These are phyloP conservation scores for Wickerhamiella domercqiae DNA, from an alignment of 805 yeast genomes.

Conservation along the genomic window DNA sequence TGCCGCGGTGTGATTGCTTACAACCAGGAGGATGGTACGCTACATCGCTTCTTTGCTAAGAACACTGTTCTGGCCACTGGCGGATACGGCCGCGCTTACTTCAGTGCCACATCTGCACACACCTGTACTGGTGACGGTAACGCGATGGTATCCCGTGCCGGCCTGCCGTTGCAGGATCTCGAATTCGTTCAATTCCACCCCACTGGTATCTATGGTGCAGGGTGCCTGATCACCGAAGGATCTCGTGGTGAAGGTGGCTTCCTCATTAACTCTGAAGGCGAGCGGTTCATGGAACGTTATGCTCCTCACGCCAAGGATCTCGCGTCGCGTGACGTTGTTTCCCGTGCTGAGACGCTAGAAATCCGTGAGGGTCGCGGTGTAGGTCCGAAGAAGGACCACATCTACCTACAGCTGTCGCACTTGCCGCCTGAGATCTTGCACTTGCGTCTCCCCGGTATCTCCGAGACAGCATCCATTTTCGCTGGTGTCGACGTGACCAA, in stretches of 20 bases:
- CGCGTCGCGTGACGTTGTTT: constrained; percentile 96
- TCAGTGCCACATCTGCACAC: constrained; percentile 98
- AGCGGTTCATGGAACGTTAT: constrained; percentile 98
- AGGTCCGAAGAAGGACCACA: constrained; percentile 90
- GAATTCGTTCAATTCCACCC: constrained; percentile 99
- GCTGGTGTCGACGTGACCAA: constrained; percentile 99
- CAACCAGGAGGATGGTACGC: constrained; percentile 97
- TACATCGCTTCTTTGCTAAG: constrained; percentile 95
- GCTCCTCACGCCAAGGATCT: constrained; percentile 98
- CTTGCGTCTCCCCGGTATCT: constrained; percentile 97
- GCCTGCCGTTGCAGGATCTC: constrained; percentile 91
- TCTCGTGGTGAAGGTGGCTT: constrained; percentile 99
- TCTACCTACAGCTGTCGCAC: constrained; percentile 85
- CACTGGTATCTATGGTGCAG: constrained; percentile 97
- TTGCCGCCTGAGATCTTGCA: constrained; percentile 80
- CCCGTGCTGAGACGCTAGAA: constrained; percentile 97
- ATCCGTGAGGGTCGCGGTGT: constrained; percentile 99
- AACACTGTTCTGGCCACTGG: constrained; percentile 96
- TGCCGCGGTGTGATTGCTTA: constrained; percentile 95
- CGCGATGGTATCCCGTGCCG: constrained; percentile 98
- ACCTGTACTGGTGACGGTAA: constrained; percentile 99
- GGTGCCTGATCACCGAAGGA: constrained; percentile 98
- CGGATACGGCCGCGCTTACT: constrained; percentile 97
- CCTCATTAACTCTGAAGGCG: constrained; percentile 92
- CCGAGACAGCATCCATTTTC: constrained; percentile 94